phyloP scores from a whole-genome alignment of 1,284 basidiomycete species.

The Thecaphora thlaspeos region DNA sequence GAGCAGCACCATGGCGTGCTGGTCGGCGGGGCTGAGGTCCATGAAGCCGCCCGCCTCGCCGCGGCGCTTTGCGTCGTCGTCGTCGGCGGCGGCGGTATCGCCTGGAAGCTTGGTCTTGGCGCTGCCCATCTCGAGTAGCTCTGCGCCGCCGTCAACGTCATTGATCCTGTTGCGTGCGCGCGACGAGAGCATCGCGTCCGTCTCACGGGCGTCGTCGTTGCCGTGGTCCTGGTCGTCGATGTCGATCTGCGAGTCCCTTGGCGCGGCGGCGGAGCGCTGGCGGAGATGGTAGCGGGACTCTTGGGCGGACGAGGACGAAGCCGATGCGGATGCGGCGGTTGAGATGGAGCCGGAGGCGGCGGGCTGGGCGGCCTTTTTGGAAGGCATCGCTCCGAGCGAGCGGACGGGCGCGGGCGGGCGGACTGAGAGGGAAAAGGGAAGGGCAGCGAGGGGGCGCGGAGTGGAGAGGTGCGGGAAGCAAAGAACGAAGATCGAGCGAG shows the following conservation, averaged over 20 bases:
- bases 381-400: neutral
- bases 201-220: neutral
- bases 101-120: neutral
- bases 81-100: too few relatives aligned
- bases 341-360: too few relatives aligned
- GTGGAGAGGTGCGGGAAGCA: too few relatives aligned
- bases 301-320: neutral
- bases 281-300: neutral
- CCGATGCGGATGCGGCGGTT: neutral
- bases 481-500: too few relatives aligned
- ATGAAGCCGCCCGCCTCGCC: conserved; percentile 32
- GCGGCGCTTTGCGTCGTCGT: conserved; percentile 10
- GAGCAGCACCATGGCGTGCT: conserved; percentile 73
- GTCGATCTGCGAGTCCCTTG: neutral
- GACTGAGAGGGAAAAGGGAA: too few relatives aligned
- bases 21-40: conserved; percentile 30
- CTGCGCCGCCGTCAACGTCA: neutral
- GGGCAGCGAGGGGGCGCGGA: too few relatives aligned
- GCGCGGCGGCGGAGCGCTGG: neutral
- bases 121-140: neutral
- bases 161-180: neutral
- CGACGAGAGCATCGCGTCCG: neutral
- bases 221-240: neutral
- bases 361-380: too few relatives aligned
- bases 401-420: too few relatives aligned